Conservation (phyloP, 2,329 filamentous ascomycete genomes). For the Clonostachys rosea region DNA sequence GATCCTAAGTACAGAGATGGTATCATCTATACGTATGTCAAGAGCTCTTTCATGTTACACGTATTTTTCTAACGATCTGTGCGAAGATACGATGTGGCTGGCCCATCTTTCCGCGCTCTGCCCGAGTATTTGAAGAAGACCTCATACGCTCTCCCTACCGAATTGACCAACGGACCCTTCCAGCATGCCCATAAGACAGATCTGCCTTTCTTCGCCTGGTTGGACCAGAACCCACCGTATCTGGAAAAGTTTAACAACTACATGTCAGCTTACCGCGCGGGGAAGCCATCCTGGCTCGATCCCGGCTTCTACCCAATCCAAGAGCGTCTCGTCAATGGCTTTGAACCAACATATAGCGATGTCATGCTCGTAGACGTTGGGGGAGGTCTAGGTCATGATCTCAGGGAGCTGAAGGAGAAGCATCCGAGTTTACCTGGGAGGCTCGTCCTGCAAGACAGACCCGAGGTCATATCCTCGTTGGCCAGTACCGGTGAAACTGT, state of each 20-base stretch:
- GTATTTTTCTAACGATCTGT: slow-evolving; percentile 3
- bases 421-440: slow-evolving; percentile 29
- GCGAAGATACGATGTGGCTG: slow-evolving; percentile 7
- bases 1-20: slow-evolving; percentile 24
- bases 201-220: slow-evolving; percentile 23
- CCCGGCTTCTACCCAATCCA: slow-evolving; percentile 25
- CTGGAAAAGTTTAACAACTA: slow-evolving; percentile 27
- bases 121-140: slow-evolving; percentile 19
- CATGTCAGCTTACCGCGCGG: slow-evolving; percentile 25
- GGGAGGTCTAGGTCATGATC: slow-evolving; percentile 25
- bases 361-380: slow-evolving; percentile 26
- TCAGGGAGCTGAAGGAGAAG: slow-evolving; percentile 22
- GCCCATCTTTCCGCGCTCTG: slow-evolving; percentile 8
- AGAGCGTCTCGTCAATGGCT: slow-evolving; percentile 18
- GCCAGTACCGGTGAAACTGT: slow-evolving; percentile 14
- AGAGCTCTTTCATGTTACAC: background rate
- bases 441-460: slow-evolving; percentile 43
- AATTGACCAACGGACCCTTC: slow-evolving; percentile 2
- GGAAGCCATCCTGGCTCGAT: slow-evolving; percentile 25
- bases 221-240: slow-evolving; percentile 17
- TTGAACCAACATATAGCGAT: slow-evolving; percentile 14
- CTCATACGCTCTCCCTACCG: slow-evolving; percentile 18
- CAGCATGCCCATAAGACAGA: slow-evolving; percentile 24
- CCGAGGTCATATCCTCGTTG: slow-evolving; percentile 27
- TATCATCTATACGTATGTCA: slow-evolving; percentile 21